Evolutionary conservation across 768 basidiomycete genomes (phyloP), one percentile per base, ranked within the genome.

Genomic region (Auriculariales sp.): DNA sequence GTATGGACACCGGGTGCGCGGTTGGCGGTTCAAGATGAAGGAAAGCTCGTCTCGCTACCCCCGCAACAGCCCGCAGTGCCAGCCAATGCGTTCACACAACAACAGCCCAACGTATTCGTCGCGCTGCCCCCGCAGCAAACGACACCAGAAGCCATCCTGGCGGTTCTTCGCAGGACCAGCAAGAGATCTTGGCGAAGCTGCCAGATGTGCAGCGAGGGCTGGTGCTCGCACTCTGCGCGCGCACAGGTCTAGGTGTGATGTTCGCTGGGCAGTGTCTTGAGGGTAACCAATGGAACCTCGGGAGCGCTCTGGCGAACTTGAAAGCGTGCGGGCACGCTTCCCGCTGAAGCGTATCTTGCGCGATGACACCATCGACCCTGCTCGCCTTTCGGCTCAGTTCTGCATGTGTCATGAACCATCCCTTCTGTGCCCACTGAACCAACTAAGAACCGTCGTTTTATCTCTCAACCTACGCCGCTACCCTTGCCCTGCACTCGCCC

Each of bases 251-350:
- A 58, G 95, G 86, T 53, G 75, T 76, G 14, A 72, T 76, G 56
- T 94, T 78, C 58, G 76, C 90, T 4, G 67, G 83, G n/a, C 81
- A 95, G 52, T 97, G 94, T 60, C 64, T 98, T 52, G 70, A 77
- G 56, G 80, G 79, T 46, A 95, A 93, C 59, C 78, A 68, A 6
- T 98, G 92, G 92, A 78, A 92, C 60, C 57, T 86, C 47, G 78
- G 79, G 39, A 71, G 73, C 52, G 95, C 95, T 0, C 59, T 90
- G 24, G 72, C 74, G 46, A 93, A 94, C 59, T 98, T 91, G 79
- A 90, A n/a, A n/a, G n/a, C n/a, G n/a, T n/a, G n/a, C n/a, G n/a
- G n/a, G n/a, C n/a, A n/a, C n/a, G n/a, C n/a, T n/a, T n/a, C n/a
- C n/a, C n/a, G n/a, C n/a, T n/a, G n/a, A n/a, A n/a, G n/a, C n/a